phyloP scores from a whole-genome alignment of 1,284 basidiomycete genomes.

The Xerocomus amazonicus region DNA sequence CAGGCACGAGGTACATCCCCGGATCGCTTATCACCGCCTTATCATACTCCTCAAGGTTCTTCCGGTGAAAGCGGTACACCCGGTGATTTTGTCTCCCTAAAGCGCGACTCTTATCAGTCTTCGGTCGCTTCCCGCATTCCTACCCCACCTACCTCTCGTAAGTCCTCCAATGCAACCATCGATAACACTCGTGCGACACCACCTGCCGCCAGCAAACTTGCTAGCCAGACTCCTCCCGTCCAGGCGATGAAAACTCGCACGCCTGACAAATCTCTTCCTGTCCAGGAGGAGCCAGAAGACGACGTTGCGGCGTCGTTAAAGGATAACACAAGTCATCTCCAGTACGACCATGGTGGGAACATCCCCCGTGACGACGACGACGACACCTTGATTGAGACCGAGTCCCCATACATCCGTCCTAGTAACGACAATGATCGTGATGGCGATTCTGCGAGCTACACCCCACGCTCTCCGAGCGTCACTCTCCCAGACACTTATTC shows the following conservation, averaged over 20 bases:
- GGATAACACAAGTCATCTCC: constrained; percentile 20
- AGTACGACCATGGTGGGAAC: constrained; percentile 31
- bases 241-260: constrained; percentile 54
- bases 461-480: constrained; percentile 66
- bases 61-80: constrained; percentile 47
- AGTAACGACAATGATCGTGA: constrained; percentile 32
- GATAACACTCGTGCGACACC: constrained; percentile 43
- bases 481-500: constrained; percentile 47
- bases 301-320: constrained; percentile 41
- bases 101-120: constrained; percentile 45
- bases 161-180: constrained; percentile 32
- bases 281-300: constrained; percentile 75
- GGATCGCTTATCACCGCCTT: constrained; percentile 53
- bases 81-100: constrained; percentile 44
- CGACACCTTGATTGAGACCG: constrained; percentile 44
- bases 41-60: constrained; percentile 48
- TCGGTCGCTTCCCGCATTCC: constrained; percentile 25
- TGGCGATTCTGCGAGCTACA: constrained; percentile 44
- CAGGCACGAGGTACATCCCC: constrained; percentile 38
- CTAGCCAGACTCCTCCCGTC: constrained; percentile 55
- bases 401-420: constrained; percentile 33
- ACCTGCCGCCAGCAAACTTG: constrained; percentile 40
- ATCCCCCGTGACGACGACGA: constrained; percentile 48
- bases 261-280: constrained; percentile 70
- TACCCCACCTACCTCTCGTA: constrained; percentile 34